phyloP scores from a whole-genome alignment of 495 filamentous ascomycete species.

The Glarea lozoyensis region DNA sequence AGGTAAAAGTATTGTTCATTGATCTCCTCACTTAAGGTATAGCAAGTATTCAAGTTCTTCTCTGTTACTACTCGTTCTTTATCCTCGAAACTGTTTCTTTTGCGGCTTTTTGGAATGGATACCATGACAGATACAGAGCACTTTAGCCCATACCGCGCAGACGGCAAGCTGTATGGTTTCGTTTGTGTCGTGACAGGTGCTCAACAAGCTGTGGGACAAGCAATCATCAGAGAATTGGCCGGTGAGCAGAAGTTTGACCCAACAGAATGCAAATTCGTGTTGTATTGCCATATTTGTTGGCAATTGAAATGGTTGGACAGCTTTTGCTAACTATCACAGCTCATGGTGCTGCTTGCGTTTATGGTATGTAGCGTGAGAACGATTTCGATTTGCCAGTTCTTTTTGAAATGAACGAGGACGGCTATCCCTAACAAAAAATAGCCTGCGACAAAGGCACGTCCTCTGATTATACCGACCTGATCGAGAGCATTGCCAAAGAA shows the following conservation, averaged over 20 bases:
- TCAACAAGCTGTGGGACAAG: slow-evolving; percentile 46
- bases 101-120: slow-evolving; percentile 1
- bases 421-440: slow-evolving; percentile 2
- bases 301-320: neutral
- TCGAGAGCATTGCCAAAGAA: slow-evolving; percentile 25
- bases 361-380: slow-evolving; percentile 27
- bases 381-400: neutral
- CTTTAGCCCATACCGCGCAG: slow-evolving; percentile 49
- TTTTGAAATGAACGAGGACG: neutral
- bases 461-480: slow-evolving; percentile 17
- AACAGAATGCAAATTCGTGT: neutral
- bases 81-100: too few relatives aligned
- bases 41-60: too few relatives aligned
- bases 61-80: too few relatives aligned
- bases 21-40: too few relatives aligned
- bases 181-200: slow-evolving; percentile 54
- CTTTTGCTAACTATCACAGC: slow-evolving; percentile 27
- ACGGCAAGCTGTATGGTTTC: slow-evolving; percentile 58
- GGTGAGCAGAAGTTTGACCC: slow-evolving; percentile 26
- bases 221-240: slow-evolving; percentile 48
- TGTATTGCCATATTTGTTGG: slow-evolving; percentile 1
- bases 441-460: slow-evolving; percentile 15
- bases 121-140: slow-evolving; percentile 31
- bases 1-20: too few relatives aligned
- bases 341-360: slow-evolving; percentile 55